phyloP scores from a whole-genome alignment of 1,284 basidiomycete genomes.

The Laetiporus sulphureus region DNA sequence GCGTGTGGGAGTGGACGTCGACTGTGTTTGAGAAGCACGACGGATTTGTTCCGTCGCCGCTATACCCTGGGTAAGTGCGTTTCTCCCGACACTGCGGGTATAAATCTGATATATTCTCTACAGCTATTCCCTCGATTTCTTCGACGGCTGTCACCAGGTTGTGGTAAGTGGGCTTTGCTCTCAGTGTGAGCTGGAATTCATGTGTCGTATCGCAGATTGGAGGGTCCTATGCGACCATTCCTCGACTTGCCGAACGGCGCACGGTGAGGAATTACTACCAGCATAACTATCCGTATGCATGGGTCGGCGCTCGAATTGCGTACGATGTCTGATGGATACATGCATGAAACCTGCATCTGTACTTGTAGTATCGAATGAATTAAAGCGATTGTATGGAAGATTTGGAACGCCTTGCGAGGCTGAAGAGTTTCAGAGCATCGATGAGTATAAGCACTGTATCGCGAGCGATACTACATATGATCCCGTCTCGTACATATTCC shows the following conservation, averaged over 20 bases:
- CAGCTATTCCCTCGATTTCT: slow-evolving; percentile 85
- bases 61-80: slow-evolving; percentile 76
- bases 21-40: slow-evolving; percentile 68
- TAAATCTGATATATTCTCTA: background rate
- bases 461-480: no score
- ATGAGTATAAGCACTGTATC: no score
- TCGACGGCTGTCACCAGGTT: slow-evolving; percentile 78
- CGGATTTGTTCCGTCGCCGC: slow-evolving; percentile 66
- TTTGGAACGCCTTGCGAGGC: no score
- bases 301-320: slow-evolving; percentile 63
- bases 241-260: slow-evolving; percentile 71
- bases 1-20: slow-evolving; percentile 99
- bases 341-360: background rate
- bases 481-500: no score
- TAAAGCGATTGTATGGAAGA: no score
- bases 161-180: slow-evolving; percentile 49
- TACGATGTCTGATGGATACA: slow-evolving; percentile 61
- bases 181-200: slow-evolving; percentile 3
- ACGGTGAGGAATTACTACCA: slow-evolving; percentile 84
- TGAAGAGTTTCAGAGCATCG: no score
- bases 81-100: background rate
- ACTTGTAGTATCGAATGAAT: no score
- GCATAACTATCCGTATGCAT: slow-evolving; percentile 70
- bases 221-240: slow-evolving; percentile 85
- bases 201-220: slow-evolving; percentile 55